Percentiles rank a stretch among this genome's conserved stretches.
Evolutionary conservation across 345 rosid genomes (phyloP).

Genomic region (Lepidium aucheri): DNA sequence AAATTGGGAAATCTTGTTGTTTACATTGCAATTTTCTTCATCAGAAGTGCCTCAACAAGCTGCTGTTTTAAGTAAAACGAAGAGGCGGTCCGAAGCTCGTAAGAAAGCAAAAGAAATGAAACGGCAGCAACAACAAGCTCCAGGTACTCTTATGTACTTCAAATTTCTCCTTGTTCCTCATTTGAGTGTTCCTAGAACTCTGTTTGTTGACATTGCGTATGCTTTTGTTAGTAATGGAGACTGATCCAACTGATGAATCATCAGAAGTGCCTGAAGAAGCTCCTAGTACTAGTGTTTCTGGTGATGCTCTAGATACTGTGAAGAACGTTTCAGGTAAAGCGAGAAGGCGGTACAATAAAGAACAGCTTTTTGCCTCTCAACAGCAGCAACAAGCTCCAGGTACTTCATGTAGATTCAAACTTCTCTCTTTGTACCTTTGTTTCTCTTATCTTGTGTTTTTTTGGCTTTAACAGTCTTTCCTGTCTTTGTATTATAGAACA

Average conservation of each 20-base stretch:
- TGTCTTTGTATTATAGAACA: neutral
- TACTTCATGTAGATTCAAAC: neutral
- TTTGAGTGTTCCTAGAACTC: neutral
- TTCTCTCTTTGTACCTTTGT: neutral
- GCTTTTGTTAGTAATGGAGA: neutral
- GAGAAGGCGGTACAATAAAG: neutral
- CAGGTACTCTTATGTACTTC: neutral
- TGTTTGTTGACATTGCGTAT: neutral
- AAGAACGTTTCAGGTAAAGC: neutral
- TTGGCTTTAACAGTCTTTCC: neutral
- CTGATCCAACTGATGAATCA: neutral
- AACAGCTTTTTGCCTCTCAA: neutral
- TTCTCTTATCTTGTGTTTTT: neutral
- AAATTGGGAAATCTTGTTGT: neutral
- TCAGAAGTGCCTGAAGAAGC: neutral
- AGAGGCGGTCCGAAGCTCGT: too few relatives aligned
- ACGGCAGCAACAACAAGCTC: neutral
- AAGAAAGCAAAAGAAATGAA: too few relatives aligned
- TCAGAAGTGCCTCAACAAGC: neutral
- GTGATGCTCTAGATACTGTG: neutral
- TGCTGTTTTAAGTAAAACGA: neutral
- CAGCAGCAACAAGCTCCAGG: neutral
- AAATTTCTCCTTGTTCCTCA: neutral
- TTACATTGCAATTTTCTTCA: neutral
- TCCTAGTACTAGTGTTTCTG: neutral